Evolutionary conservation across 1,284 basidiomycete species (phyloP).

Genomic region (Irpex rosettiformis): DNA sequence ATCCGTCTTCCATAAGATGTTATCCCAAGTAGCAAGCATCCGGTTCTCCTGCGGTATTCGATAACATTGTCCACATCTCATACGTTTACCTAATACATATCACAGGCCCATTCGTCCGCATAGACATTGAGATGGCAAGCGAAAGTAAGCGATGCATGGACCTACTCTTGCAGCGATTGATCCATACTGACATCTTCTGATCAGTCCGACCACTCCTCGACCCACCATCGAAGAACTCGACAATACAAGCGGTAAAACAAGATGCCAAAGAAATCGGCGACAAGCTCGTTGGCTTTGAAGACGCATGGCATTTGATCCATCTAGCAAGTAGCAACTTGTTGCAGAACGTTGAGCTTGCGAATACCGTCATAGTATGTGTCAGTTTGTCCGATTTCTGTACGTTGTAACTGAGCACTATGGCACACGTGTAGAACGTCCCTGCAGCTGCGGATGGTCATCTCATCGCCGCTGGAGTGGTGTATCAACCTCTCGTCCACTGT

Average conservation of each 20-base stretch:
- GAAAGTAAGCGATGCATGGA: background rate
- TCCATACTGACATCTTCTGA: background rate
- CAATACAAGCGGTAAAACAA: slow-evolving; percentile 12
- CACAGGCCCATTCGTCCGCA: slow-evolving; percentile 12
- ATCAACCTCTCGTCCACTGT: slow-evolving; percentile 28
- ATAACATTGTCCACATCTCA: background rate
- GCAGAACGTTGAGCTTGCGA: slow-evolving; percentile 25
- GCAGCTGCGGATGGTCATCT: slow-evolving; percentile 23
- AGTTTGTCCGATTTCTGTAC: background rate
- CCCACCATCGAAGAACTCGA: background rate
- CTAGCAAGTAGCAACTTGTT: slow-evolving; percentile 24
- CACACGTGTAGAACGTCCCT: slow-evolving; percentile 15
- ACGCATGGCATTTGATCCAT: slow-evolving; percentile 29
- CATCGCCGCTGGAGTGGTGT: slow-evolving; percentile 21
- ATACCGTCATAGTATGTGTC: slow-evolving; percentile 20
- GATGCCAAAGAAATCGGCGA: slow-evolving; percentile 23
- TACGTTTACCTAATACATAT: background rate
- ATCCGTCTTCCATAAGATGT: slow-evolving; percentile 23
- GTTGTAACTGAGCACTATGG: background rate
- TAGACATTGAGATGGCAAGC: slow-evolving; percentile 8
- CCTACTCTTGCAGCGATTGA: background rate
- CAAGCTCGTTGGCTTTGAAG: slow-evolving; percentile 28
- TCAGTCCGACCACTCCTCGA: background rate
- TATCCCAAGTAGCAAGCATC: slow-evolving; percentile 25
- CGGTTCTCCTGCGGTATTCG: slow-evolving; percentile 24